phyloP scores from a whole-genome alignment of 169 alveolate genomes.

The Eimeria falciformis region DNA sequence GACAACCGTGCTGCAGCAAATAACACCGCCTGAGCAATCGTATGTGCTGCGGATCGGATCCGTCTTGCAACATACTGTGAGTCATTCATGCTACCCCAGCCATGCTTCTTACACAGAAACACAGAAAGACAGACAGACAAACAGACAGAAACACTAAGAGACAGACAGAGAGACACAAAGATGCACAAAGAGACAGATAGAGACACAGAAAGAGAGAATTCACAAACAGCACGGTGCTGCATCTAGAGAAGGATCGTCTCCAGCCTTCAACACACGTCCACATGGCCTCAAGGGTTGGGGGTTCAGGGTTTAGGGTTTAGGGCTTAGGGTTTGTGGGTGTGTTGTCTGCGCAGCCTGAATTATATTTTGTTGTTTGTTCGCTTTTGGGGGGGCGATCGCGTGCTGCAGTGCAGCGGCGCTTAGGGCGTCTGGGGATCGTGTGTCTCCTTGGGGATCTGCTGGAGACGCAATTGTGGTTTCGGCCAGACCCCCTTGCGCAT shows the following conservation, averaged over 20 bases:
- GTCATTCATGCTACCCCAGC: not conserved
- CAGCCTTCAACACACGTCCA: no score
- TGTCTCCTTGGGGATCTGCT: slow-evolving; percentile 18
- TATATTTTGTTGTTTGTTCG: slow-evolving; percentile 30
- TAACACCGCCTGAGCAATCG: slow-evolving; percentile 22
- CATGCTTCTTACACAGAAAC: not conserved
- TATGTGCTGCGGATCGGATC: slow-evolving; percentile 36
- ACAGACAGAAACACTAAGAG: no score
- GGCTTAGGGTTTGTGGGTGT: not conserved
- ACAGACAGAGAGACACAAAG: no score
- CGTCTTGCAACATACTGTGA: slow-evolving; percentile 35
- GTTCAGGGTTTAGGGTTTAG: not conserved
- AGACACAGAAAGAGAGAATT: no score
- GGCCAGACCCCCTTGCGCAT: not conserved
- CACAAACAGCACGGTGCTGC: no score
- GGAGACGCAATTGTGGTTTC: slow-evolving; percentile 14
- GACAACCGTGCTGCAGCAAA: slow-evolving; percentile 40
- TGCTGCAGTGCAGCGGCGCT: slow-evolving; percentile 40
- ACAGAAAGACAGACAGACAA: not conserved
- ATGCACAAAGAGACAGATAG: no score
- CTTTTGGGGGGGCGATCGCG: slow-evolving; percentile 39
- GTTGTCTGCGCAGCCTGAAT: slow-evolving; percentile 33
- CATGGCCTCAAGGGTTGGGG: not conserved
- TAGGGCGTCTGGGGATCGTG: slow-evolving; percentile 16
- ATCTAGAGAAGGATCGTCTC: no score